Percentiles rank a stretch among this genome's conserved stretches.
These are phyloP conservation scores for Endocalyx cinctus DNA, from an alignment of 2,329 filamentous ascomycete species.

Conservation along the genomic window DNA sequence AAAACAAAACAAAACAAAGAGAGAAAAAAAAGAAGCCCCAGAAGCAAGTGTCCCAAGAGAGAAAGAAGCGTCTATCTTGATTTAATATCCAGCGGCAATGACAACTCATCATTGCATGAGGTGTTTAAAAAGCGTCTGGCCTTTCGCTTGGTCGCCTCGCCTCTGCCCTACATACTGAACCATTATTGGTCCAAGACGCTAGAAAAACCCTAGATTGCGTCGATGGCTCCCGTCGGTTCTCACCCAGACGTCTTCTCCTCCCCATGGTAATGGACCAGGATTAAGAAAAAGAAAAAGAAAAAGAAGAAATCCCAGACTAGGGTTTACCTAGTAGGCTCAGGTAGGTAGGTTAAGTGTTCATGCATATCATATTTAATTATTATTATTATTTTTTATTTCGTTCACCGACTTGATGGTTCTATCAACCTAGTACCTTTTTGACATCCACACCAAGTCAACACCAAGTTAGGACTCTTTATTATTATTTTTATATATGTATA, in stretches of 20 bases:
- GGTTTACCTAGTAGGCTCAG: slow-evolving; percentile 22
- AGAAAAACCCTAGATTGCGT: too few relatives aligned
- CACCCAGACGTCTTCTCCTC: too few relatives aligned
- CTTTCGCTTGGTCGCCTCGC: slow-evolving; percentile 38
- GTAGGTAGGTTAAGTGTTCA: slow-evolving; percentile 41
- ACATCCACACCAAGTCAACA: slow-evolving; percentile 14
- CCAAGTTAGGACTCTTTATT: slow-evolving; percentile 7
- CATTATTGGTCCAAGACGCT: too few relatives aligned
- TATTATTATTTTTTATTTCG: slow-evolving; percentile 22
- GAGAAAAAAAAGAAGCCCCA: too few relatives aligned
- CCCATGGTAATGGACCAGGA: too few relatives aligned
- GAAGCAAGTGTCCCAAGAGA: slow-evolving; percentile 24
- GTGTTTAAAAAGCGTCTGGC: slow-evolving; percentile 39
- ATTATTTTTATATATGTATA: too few relatives aligned
- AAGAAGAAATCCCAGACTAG: too few relatives aligned
- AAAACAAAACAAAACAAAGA: too few relatives aligned
- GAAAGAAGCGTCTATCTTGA: slow-evolving; percentile 39
- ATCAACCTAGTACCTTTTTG: too few relatives aligned
- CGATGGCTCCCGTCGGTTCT: slow-evolving; percentile 24
- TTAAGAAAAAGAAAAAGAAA: too few relatives aligned
- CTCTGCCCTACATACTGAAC: too few relatives aligned
- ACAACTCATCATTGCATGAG: slow-evolving; percentile 76
- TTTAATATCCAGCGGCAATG: slow-evolving; percentile 60
- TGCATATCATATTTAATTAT: slow-evolving; percentile 45
- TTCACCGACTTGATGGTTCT: slow-evolving; percentile 40